Conservation (phyloP, 129 eudicot genomes). For the Silybum marianum region DNA sequence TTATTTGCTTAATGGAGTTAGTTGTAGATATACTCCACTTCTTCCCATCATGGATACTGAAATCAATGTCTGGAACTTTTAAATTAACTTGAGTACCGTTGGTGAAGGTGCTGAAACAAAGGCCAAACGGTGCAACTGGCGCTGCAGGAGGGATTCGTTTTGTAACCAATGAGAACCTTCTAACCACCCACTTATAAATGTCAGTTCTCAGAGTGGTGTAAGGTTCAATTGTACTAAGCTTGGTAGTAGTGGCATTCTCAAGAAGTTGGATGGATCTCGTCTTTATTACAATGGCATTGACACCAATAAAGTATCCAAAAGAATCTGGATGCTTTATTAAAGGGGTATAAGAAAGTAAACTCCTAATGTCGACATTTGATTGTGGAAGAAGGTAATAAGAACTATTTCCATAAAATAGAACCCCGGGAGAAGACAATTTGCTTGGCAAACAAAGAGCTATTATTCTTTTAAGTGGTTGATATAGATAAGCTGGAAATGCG, state of each 20-base stretch:
- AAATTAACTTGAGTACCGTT: conserved; percentile 21
- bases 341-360: conserved; percentile 25
- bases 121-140: conserved; percentile 22
- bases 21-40: conserved; percentile 35
- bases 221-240: background rate
- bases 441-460: conserved; percentile 41
- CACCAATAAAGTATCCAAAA: conserved; percentile 22
- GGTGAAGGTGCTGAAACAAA: conserved; percentile 20
- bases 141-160: conserved; percentile 18
- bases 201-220: conserved; percentile 7
- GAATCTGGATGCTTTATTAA: conserved; percentile 1
- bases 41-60: conserved; percentile 13
- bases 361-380: conserved; percentile 9
- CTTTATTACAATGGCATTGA: conserved; percentile 24
- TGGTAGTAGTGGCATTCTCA: background rate
- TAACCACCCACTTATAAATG: conserved; percentile 17
- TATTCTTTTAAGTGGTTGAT: background rate
- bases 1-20: conserved; percentile 31
- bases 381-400: conserved; percentile 35
- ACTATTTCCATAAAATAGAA: conserved; percentile 39
- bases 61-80: conserved; percentile 25
- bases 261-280: background rate
- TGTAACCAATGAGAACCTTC: conserved; percentile 21
- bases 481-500: conserved; percentile 20
- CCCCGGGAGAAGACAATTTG: conserved; percentile 21